phyloP scores from a whole-genome alignment of 768 basidiomycete genomes.

The Arthromyces matolae region DNA sequence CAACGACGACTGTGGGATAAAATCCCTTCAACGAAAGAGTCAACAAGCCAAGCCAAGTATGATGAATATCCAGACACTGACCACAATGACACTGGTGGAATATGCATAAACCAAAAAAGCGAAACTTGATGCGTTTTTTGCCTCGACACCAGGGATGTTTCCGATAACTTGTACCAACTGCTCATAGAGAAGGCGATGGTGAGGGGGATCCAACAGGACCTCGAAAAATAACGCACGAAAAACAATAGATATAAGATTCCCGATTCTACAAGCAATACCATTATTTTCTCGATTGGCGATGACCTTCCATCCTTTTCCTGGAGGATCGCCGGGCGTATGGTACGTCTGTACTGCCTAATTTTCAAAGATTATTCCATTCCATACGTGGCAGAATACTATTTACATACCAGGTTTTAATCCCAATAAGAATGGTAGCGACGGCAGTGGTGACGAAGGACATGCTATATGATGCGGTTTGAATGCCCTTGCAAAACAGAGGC shows the following conservation, averaged over 20 bases:
- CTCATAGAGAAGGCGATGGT: background rate
- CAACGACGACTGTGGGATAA: slow-evolving; percentile 7
- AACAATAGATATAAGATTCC: slow-evolving; percentile 5
- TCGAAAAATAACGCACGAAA: background rate
- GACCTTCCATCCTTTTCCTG: background rate
- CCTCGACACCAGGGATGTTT: slow-evolving; percentile 2
- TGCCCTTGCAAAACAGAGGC: slow-evolving; percentile 6
- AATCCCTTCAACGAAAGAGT: slow-evolving; percentile 1
- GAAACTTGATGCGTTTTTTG: slow-evolving; percentile 2
- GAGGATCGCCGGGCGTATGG: background rate
- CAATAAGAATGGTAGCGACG: slow-evolving; percentile 2
- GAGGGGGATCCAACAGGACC: background rate
- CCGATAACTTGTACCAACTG: slow-evolving; percentile 2
- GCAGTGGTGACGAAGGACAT: slow-evolving; percentile 3
- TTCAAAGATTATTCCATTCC: background rate
- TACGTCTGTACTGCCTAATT: slow-evolving; percentile 3
- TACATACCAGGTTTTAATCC: slow-evolving; percentile 2
- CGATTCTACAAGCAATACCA: slow-evolving; percentile 5
- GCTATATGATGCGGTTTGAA: slow-evolving; percentile 3
- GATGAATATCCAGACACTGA: background rate
- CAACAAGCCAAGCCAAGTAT: background rate
- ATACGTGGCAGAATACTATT: background rate
- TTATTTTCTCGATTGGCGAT: background rate
- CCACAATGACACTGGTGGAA: slow-evolving; percentile 8
- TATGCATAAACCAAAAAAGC: slow-evolving; percentile 6